phyloP scores from a whole-genome alignment of 2,329 filamentous ascomycete genomes.

The Neonectria sp. region DNA sequence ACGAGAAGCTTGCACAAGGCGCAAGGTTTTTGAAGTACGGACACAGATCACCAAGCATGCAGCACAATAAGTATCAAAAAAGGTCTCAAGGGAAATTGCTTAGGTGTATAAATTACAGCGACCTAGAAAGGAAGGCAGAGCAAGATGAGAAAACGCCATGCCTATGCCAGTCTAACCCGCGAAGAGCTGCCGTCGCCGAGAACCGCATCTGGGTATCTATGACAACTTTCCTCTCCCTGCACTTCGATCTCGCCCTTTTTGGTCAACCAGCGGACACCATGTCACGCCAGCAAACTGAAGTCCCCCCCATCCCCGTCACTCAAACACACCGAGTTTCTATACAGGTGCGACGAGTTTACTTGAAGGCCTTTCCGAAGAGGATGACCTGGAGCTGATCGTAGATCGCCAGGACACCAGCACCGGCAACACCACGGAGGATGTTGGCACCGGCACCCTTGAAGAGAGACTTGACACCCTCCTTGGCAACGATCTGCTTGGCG shows the following conservation, averaged over 20 bases:
- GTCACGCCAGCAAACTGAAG: slow-evolving; percentile 55
- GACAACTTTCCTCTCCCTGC: slow-evolving; percentile 61
- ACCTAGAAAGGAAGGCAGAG: slow-evolving; percentile 65
- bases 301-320: slow-evolving; percentile 50
- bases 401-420: slow-evolving; percentile 99
- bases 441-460: slow-evolving; percentile 99
- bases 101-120: slow-evolving; percentile 76
- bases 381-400: slow-evolving; percentile 99
- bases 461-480: slow-evolving; percentile 98
- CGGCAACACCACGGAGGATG: slow-evolving; percentile 99
- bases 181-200: slow-evolving; percentile 60
- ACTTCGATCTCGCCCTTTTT: slow-evolving; percentile 63
- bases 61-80: slow-evolving; percentile 2
- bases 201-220: slow-evolving; percentile 56
- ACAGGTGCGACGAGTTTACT: slow-evolving; percentile 65
- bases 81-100: slow-evolving; percentile 67
- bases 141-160: slow-evolving; percentile 62
- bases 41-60: background rate
- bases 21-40: too few species aligned
- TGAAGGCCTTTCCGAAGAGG: slow-evolving; percentile 99
- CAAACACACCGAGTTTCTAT: slow-evolving; percentile 57
- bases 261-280: slow-evolving; percentile 57
- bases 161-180: slow-evolving; percentile 66
- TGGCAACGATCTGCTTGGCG: slow-evolving; percentile 95
- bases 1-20: too few species aligned